Base-by-base conservation (phyloP, 352 stramenopile genomes). In the Globisporangium okanoganense region DNA sequence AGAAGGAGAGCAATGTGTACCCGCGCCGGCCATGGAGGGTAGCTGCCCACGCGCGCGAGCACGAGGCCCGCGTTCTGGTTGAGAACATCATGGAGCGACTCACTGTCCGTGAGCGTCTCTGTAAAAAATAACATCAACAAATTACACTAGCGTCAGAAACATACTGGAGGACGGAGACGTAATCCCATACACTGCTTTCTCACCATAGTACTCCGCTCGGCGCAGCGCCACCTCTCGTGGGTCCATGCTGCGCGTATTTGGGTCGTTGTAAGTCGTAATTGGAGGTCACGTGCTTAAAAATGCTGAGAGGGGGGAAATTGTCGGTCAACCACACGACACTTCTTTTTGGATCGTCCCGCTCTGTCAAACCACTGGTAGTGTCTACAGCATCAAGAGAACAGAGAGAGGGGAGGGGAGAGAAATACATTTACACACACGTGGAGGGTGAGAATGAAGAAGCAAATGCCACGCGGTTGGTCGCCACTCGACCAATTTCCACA, bases 21-120 rank as follows among this genome's bases (percentile, higher is more conserved):
- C 58, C 86, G 75, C 20, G 86, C 84, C 33, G 86, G 86, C 86
- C 86, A 95, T 20, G 83, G 83, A 55, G 88, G 84, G 66, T 95
- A 87, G 56, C 82, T 86, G 51, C 84, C 84, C 18, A 90, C 79
- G 12, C 84, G 79, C 20, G 86, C 86, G 31, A 94, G 77, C 51
- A 95, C 60, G n/a, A 95, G 61, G 12, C 86, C 86, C 18, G 76
- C 84, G 22, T 85, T 79, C 63, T 90, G 69, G 65, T 95, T 92
- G 29, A 95, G 75, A 24, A 92, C 66, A 38, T 79, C 70, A 54
- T 76, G 78, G 13, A 95, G 77, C 24, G 82, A 66, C 40, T 87
- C 72, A 51, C 83, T 82, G 36, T 74, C 75, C 43, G 69, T 70
- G 36, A 95, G 70, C 50, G 84, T 66, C 49, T 90, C 85, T 94